A percentile compares a stretch with the other conserved stretches of the same genome.
Evolutionary conservation across 1,139 yeast genomes (phyloP).

Genomic region (Kurtzmaniella quercitrusa): DNA sequence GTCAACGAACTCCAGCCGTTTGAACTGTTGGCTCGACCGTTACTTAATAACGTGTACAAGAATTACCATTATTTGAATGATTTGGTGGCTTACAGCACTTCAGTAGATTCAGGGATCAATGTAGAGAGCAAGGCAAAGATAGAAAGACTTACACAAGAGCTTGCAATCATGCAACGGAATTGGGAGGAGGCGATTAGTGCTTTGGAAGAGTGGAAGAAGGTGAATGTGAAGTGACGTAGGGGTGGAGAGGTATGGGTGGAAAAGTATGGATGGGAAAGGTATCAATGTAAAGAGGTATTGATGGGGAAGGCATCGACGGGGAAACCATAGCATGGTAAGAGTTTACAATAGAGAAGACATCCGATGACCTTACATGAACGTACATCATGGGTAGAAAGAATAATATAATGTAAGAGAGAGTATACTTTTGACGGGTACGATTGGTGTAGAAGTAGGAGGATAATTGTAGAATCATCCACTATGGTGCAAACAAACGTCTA

Average conservation of each 20-base stretch:
- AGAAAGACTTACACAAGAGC: slow-evolving; percentile 30
- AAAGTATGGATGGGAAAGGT: neutral
- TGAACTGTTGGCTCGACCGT: slow-evolving; percentile 33
- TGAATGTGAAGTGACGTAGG: slow-evolving; percentile 4
- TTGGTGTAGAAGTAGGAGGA: too few species aligned
- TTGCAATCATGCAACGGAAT: slow-evolving; percentile 32
- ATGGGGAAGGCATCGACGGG: too few species aligned
- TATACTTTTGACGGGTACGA: too few species aligned
- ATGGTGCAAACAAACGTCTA: too few species aligned
- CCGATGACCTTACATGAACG: too few species aligned
- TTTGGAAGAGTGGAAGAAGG: slow-evolving; percentile 45
- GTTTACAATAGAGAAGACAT: too few species aligned
- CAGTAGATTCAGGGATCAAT: slow-evolving; percentile 9
- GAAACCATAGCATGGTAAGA: too few species aligned
- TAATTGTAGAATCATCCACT: too few species aligned
- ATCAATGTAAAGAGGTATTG: too few species aligned
- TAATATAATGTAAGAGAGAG: too few species aligned
- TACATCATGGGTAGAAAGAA: too few species aligned
- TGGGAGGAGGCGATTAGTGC: slow-evolving; percentile 45
- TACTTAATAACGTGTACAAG: slow-evolving; percentile 25
- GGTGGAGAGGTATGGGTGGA: neutral
- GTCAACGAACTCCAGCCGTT: slow-evolving; percentile 31
- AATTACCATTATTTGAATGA: slow-evolving; percentile 25
- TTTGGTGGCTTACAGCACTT: slow-evolving; percentile 14
- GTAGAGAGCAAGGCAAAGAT: slow-evolving; percentile 11